phyloP scores from a whole-genome alignment of 2,329 filamentous ascomycete species.

The Shiraia sp. region DNA sequence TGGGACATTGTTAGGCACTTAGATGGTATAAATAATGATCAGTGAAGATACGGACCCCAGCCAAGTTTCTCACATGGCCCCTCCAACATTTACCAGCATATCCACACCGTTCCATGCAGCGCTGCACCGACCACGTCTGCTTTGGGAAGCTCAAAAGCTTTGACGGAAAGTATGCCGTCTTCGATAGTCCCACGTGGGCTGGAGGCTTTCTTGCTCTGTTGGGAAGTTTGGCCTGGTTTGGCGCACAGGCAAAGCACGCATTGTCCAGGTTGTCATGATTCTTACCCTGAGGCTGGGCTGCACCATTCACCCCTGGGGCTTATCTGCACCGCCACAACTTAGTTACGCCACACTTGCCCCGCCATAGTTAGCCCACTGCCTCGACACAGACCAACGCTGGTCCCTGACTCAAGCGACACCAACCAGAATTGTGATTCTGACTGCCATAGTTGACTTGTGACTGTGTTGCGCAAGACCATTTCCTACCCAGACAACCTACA shows the following conservation, averaged over 20 bases:
- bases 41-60: too few species aligned
- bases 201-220: slow-evolving; percentile 23
- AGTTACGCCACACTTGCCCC: slow-evolving; percentile 16
- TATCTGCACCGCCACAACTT: slow-evolving; percentile 9
- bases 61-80: background rate
- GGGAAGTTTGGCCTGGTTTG: slow-evolving; percentile 22
- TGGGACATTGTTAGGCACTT: background rate
- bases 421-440: slow-evolving; percentile 21
- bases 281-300: background rate
- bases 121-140: slow-evolving; percentile 26
- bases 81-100: background rate
- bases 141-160: slow-evolving; percentile 43
- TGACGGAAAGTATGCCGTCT: slow-evolving; percentile 31
- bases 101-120: slow-evolving; percentile 19
- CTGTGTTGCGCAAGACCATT: slow-evolving; percentile 21
- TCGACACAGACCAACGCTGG: slow-evolving; percentile 13
- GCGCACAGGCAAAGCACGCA: background rate
- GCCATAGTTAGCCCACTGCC: slow-evolving; percentile 7
- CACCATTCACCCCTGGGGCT: background rate
- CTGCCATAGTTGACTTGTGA: slow-evolving; percentile 7
- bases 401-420: slow-evolving; percentile 33
- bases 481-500: slow-evolving; percentile 5
- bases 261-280: background rate
- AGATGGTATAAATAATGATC: too few species aligned
- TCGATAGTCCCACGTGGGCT: slow-evolving; percentile 29